Evolutionary conservation across 805 yeast species (phyloP).

Genomic region (Wickerhamiella spandovensis): DNA sequence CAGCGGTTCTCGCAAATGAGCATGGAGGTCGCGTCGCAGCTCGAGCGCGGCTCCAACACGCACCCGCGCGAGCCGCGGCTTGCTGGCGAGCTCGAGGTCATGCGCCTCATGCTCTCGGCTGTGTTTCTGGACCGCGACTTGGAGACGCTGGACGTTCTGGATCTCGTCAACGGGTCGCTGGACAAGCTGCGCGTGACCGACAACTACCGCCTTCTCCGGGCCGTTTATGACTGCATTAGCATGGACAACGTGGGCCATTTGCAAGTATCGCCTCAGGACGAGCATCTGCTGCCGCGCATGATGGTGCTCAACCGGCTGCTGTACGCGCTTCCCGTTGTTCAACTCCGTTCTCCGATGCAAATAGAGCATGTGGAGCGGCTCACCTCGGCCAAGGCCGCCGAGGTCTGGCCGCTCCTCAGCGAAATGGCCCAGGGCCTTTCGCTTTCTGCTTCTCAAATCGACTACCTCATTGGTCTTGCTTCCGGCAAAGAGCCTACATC

Average conservation of each 20-base stretch:
- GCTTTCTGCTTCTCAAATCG: not conserved
- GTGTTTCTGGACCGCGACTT: slow-evolving; percentile 12
- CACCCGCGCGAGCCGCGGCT: slow-evolving; percentile 8
- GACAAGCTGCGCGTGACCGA: slow-evolving; percentile 25
- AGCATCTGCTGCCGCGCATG: slow-evolving; percentile 5
- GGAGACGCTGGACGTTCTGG: slow-evolving; percentile 10
- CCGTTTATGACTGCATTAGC: slow-evolving; percentile 10
- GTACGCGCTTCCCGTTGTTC: slow-evolving; percentile 1
- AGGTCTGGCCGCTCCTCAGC: slow-evolving; percentile 2
- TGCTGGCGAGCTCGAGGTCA: slow-evolving; percentile 23
- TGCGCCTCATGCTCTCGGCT: slow-evolving; percentile 20
- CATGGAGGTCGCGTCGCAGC: slow-evolving; percentile 6
- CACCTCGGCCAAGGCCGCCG: not conserved
- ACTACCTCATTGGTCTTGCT: not conserved
- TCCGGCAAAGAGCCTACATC: not conserved
- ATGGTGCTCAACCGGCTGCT: slow-evolving; percentile 10
- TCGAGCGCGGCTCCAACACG: slow-evolving; percentile 2
- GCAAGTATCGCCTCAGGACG: slow-evolving; percentile 13
- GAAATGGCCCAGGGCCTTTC: slow-evolving; percentile 2
- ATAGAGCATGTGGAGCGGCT: slow-evolving; percentile 1
- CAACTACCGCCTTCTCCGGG: slow-evolving; percentile 22
- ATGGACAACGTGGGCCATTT: slow-evolving; percentile 10
- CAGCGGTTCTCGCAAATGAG: slow-evolving; percentile 14
- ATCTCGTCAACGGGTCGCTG: slow-evolving; percentile 10
- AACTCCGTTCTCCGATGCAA: slow-evolving; percentile 1